phyloP scores from a whole-genome alignment of 202 grass and related monocot genomes.

The Zoysia matrella region DNA sequence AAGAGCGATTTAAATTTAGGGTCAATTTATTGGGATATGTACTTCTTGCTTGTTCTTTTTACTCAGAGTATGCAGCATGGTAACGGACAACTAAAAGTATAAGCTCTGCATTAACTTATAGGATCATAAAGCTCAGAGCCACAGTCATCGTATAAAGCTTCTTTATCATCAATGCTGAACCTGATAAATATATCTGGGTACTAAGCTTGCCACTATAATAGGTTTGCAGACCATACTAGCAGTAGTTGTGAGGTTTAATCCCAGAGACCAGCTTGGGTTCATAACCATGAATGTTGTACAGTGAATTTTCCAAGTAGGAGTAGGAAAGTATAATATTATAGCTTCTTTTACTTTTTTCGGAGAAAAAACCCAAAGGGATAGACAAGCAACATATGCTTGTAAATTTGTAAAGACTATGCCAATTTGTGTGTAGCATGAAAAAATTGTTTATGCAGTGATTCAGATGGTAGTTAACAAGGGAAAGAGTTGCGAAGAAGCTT shows the following conservation, averaged over 20 bases:
- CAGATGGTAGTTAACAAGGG: conserved; percentile 9
- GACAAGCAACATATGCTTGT: conserved; percentile 30
- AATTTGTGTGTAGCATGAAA: not conserved
- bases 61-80: not conserved
- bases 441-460: not conserved
- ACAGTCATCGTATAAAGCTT: conserved; percentile 15
- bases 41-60: not conserved
- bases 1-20: conserved; percentile 24
- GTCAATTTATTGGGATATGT: not conserved
- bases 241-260: conserved; percentile 21
- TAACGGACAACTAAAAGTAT: conserved; percentile 1
- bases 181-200: conserved; percentile 4
- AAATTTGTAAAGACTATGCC: conserved; percentile 10
- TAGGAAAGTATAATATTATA: not conserved
- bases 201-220: conserved; percentile 18
- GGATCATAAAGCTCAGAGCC: conserved; percentile 29
- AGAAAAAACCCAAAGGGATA: conserved; percentile 24
- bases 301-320: not conserved
- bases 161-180: not conserved
- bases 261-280: conserved; percentile 5
- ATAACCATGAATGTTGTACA: not conserved
- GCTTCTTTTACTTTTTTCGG: conserved; percentile 16
- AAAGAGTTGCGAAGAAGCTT: conserved; percentile 48
- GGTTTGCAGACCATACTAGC: conserved; percentile 9
- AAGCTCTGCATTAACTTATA: not conserved